Percentiles rank a stretch among this genome's conserved stretches.
Conservation (phyloP, 2,329 filamentous ascomycete genomes). For the Botrytis fragariae region DNA sequence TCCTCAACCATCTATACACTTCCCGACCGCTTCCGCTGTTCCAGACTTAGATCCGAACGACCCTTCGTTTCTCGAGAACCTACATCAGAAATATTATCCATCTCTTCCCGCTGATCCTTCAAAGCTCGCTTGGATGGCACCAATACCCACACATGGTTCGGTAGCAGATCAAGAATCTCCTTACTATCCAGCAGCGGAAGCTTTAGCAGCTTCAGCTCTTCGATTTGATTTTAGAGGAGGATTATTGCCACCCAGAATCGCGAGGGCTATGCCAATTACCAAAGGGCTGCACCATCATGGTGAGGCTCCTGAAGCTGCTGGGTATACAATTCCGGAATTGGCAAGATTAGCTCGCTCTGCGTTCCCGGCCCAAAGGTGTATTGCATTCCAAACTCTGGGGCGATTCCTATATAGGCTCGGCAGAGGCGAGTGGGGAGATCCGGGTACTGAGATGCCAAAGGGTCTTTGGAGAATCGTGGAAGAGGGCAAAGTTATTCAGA, state of each 20-base stretch:
- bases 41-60: conserved; percentile 81
- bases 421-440: conserved; percentile 66
- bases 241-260: conserved; percentile 72
- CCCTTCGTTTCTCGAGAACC: conserved; percentile 75
- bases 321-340: conserved; percentile 88
- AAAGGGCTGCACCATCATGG: conserved; percentile 91
- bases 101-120: conserved; percentile 79
- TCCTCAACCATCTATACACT: conserved; percentile 42
- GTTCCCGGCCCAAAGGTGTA: conserved; percentile 81
- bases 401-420: conserved; percentile 82
- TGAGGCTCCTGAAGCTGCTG: conserved; percentile 86
- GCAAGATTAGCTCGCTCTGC: conserved; percentile 76
- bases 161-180: conserved; percentile 67
- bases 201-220: conserved; percentile 71
- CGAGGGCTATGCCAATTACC: conserved; percentile 70
- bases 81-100: conserved; percentile 94
- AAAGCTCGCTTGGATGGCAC: conserved; percentile 86
- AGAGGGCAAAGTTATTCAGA: conserved; percentile 72
- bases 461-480: conserved; percentile 82
- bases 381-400: conserved; percentile 89
- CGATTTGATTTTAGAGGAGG: conserved; percentile 86
- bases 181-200: conserved; percentile 75
- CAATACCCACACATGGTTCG: conserved; percentile 62
- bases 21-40: conserved; percentile 45
- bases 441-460: conserved; percentile 64